phyloP scores from a whole-genome alignment of 192 early-diverging fungal genomes.

The Coemansia sp. region DNA sequence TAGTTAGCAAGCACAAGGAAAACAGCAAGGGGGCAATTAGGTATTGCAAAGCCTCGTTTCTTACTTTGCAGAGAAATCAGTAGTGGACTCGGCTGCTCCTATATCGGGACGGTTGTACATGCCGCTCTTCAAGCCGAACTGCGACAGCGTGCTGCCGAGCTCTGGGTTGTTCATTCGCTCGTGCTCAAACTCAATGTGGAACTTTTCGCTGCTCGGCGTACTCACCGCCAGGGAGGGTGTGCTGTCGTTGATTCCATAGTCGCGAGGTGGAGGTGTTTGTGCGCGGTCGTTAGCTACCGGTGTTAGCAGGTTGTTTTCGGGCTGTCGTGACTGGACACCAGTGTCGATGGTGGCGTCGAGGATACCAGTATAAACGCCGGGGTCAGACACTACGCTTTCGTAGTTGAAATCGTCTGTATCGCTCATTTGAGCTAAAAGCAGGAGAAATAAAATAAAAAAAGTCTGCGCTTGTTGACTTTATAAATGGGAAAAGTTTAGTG shows the following conservation, averaged over 20 bases:
- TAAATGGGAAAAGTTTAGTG: not conserved
- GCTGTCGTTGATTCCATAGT: slow-evolving; percentile 16
- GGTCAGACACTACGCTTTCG: slow-evolving; percentile 43
- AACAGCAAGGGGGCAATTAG: too few species aligned
- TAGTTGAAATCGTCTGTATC: slow-evolving; percentile 35
- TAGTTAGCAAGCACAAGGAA: not conserved
- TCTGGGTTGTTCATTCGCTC: slow-evolving; percentile 11
- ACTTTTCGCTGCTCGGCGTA: slow-evolving; percentile 25
- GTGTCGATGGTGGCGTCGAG: slow-evolving; percentile 9
- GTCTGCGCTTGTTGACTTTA: not conserved
- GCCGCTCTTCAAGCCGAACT: slow-evolving; percentile 36
- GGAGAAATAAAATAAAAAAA: too few species aligned
- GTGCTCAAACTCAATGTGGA: slow-evolving; percentile 27
- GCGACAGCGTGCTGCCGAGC: slow-evolving; percentile 24
- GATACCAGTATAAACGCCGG: slow-evolving; percentile 15
- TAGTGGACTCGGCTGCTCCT: slow-evolving; percentile 1
- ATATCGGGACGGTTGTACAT: slow-evolving; percentile 17
- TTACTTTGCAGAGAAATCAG: slow-evolving; percentile 40
- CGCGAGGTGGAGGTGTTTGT: slow-evolving; percentile 12
- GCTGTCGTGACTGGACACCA: not conserved
- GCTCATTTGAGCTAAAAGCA: slow-evolving; percentile 16
- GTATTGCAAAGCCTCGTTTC: not conserved
- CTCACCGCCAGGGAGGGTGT: slow-evolving; percentile 23
- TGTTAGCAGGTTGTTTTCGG: slow-evolving; percentile 12
- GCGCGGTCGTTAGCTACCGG: slow-evolving; percentile 7